phyloP scores from a whole-genome alignment of 2,329 filamentous ascomycete genomes.

The Penicillium sp. region DNA sequence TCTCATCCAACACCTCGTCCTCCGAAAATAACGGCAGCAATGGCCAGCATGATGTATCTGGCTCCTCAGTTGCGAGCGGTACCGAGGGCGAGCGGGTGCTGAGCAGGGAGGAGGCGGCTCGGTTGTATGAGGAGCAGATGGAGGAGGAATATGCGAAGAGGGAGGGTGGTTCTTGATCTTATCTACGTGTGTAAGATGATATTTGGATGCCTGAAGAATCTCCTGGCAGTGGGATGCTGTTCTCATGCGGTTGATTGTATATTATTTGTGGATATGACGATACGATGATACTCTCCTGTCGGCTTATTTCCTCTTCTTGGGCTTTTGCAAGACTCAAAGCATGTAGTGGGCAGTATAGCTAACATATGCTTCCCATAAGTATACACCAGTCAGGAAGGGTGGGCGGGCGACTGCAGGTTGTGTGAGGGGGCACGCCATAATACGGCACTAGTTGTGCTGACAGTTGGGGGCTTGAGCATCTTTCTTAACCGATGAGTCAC shows the following conservation, averaged over 20 bases:
- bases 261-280: not conserved
- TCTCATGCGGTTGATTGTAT: not conserved
- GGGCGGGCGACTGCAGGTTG: too few relatives aligned
- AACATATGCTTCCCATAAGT: too few relatives aligned
- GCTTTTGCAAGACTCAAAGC: not conserved
- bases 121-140: constrained; percentile 47
- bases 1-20: constrained; percentile 3
- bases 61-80: constrained; percentile 14
- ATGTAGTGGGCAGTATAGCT: not conserved
- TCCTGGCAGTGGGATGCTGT: not conserved
- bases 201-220: not conserved
- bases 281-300: not conserved
- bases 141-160: constrained; percentile 50
- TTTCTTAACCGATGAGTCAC: not conserved
- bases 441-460: not conserved
- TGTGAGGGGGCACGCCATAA: not conserved
- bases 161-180: constrained; percentile 41
- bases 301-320: not conserved
- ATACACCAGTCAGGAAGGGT: too few relatives aligned
- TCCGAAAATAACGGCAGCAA: not conserved
- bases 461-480: not conserved
- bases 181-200: not conserved
- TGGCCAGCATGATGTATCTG: constrained; percentile 10
- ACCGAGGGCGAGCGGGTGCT: constrained; percentile 24
- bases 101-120: constrained; percentile 45